Evolutionary conservation across 306 rosid species (phyloP), one percentile per base, ranked within the genome.

Genomic region (Begonia fuchsioides): DNA sequence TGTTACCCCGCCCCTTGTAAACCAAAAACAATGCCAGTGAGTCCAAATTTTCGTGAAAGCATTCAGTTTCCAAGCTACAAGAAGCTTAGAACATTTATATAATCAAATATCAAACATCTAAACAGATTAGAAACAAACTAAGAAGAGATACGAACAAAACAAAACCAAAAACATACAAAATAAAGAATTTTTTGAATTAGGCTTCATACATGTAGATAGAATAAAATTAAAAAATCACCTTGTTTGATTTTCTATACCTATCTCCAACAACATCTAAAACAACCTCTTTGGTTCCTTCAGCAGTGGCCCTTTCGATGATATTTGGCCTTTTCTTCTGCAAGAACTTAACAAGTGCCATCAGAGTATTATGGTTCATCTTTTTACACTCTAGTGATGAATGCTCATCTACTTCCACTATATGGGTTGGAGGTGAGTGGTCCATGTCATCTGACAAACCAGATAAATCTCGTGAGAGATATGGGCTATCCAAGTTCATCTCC

Each of bases 261-360:
- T 85, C 81, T 72, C 96, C 96, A 62, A 82, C 94, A 10, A 83
- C 98, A 67, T 74, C 98, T 56, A 75, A 71, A 69, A 92, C 94
- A 44, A 79, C 98, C 81, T 85, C 96, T 59, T 85, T 93, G 50
- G 98, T 92, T 75, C 94, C 96, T 74, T 92, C 98, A 39, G 94
- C 76, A 61, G 98, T 73, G 61, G 98, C 98, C 73, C 76, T 86
- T 73, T 92, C 98, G 66, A 92, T 69, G 53, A 92, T 61, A 58
- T 71, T 50, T 48, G 50, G 66, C 68, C 98, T 75, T 62, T 79
- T 92, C 78, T 82, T 92, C 74, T 92, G 98, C 58, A 92, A 64
- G 65, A 71, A 82, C 74, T 92, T 92, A 56, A 92, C 61, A 59
- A 92, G 93, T 73, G 96, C 96, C 98, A 92, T 92, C 61, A 92